Base-by-base conservation (phyloP, 768 basidiomycete genomes). In the Boletellus sp. region DNA sequence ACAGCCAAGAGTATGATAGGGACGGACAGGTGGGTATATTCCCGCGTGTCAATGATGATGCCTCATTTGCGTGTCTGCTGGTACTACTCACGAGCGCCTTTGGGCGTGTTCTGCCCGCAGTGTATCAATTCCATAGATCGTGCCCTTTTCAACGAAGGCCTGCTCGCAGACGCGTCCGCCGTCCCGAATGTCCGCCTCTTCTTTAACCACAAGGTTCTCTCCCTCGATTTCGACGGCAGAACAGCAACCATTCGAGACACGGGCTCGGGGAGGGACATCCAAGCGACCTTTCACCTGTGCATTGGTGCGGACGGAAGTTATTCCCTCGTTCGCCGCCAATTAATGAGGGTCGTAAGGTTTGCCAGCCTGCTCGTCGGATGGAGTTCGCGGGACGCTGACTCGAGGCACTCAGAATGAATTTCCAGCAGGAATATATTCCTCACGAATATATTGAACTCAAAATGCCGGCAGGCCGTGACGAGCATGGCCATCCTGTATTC, bases 391-490 rank as follows among this genome's bases (percentile, higher is more conserved):
- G 52, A 47, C 23, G 32, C 47, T 66, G 44, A 64, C 54, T 47
- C 22, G 42, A 55, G 45, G 54, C 59, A 56, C 60, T 55, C 66
- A 96, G 95, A 69, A 93, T 96, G 86, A 80, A 95, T 74, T 96
- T 87, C 72, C 83, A 87, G 63, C 95, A 97, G 71, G 85, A 87
- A 69, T 98, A 95, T 72, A 92, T 97, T 65, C 85, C 83, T 49
- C 91, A 97, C 64, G 93, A 94, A 67, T 99, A 98, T 71, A 77
- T 98, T 63, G 95, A 99, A 75, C 79, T 98, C 52, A 90, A 87
- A 74, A 92, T 99, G 82, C 92, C 93, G 63, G 80, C 94, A 67
- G 84, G 84, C 50, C 69, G 71, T 65, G 78, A 78, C 68, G 63
- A 65, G 60, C 71, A 75, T 67, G 89, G 80, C 66, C 76, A 78